Percentiles rank a stretch among this genome's conserved stretches.
phyloP scores from a whole-genome alignment of 1,139 yeast genomes.

The Hemisphaericaspora xylofermentans region DNA sequence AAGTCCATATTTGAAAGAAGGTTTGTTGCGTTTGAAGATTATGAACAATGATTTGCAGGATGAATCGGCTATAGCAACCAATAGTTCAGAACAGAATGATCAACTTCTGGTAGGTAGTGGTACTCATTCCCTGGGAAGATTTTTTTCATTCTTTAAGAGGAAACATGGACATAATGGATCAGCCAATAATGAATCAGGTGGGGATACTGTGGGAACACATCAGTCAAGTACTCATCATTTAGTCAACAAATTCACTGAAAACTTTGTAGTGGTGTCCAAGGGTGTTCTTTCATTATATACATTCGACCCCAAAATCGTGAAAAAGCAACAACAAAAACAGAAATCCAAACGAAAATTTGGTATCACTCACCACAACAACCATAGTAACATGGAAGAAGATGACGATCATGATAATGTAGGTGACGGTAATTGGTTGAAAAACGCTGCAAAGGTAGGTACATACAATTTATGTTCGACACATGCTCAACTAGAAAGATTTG shows the following conservation, averaged over 20 bases:
- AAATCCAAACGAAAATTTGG: constrained; percentile 12
- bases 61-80: constrained; percentile 15
- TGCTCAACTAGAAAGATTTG: constrained; percentile 39
- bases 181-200: background rate
- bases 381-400: constrained; percentile 18
- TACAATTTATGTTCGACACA: constrained; percentile 51
- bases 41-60: constrained; percentile 44
- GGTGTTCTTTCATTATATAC: constrained; percentile 57
- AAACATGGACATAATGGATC: constrained; percentile 7
- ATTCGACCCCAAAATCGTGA: constrained; percentile 48
- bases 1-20: constrained; percentile 80
- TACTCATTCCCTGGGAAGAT: constrained; percentile 15
- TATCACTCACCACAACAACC: background rate
- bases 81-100: background rate
- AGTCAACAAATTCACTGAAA: constrained; percentile 40
- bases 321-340: constrained; percentile 42
- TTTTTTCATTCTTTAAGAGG: constrained; percentile 24
- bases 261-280: constrained; percentile 56
- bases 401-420: constrained; percentile 39
- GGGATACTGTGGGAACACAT: constrained; percentile 6
- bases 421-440: constrained; percentile 67
- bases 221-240: constrained; percentile 6
- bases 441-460: constrained; percentile 49
- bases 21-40: constrained; percentile 55
- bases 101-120: background rate